A percentile compares a stretch with the other conserved stretches of the same genome.
These are phyloP conservation scores for Vaccinium vitisidaea DNA, from an alignment of 148 eudicot genomes.

Conservation along the genomic window DNA sequence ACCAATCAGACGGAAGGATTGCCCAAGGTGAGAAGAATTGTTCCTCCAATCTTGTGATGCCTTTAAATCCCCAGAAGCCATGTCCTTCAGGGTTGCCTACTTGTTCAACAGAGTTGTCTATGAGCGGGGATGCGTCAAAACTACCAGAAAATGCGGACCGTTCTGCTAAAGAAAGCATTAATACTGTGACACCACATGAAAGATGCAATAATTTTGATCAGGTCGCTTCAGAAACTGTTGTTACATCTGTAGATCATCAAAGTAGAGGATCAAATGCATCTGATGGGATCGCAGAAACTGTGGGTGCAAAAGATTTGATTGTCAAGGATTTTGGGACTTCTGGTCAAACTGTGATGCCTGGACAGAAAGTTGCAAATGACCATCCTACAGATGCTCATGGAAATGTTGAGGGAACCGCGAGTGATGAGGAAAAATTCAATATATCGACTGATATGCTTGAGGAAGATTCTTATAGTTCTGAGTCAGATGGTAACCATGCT, in stretches of 20 bases:
- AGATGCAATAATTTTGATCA: slow-evolving; percentile 8
- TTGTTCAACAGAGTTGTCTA: slow-evolving; percentile 26
- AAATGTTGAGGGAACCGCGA: slow-evolving; percentile 19
- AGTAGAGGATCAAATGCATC: slow-evolving; percentile 3
- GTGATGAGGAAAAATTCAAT: slow-evolving; percentile 31
- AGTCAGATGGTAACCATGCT: slow-evolving; percentile 28
- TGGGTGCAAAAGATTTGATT: background rate
- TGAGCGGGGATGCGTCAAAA: slow-evolving; percentile 17
- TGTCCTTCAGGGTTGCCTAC: slow-evolving; percentile 14
- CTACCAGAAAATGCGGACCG: slow-evolving; percentile 18
- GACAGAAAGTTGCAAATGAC: slow-evolving; percentile 7
- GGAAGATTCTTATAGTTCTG: slow-evolving; percentile 30
- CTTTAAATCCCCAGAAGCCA: slow-evolving; percentile 17
- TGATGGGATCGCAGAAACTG: slow-evolving; percentile 11
- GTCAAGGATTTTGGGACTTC: slow-evolving; percentile 16
- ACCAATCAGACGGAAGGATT: slow-evolving; percentile 20
- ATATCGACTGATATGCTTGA: slow-evolving; percentile 22
- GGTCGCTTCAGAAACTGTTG: slow-evolving; percentile 12
- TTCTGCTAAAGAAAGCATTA: slow-evolving; percentile 14
- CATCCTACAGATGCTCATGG: background rate
- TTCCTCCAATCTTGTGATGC: slow-evolving; percentile 17
- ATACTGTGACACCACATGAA: background rate
- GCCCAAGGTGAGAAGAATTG: slow-evolving; percentile 21
- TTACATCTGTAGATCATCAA: background rate
- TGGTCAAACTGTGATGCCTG: background rate